These are phyloP conservation scores for Chrysanthemum seticuspe DNA, from an alignment of 129 eudicot genomes.

Conservation along the genomic window DNA sequence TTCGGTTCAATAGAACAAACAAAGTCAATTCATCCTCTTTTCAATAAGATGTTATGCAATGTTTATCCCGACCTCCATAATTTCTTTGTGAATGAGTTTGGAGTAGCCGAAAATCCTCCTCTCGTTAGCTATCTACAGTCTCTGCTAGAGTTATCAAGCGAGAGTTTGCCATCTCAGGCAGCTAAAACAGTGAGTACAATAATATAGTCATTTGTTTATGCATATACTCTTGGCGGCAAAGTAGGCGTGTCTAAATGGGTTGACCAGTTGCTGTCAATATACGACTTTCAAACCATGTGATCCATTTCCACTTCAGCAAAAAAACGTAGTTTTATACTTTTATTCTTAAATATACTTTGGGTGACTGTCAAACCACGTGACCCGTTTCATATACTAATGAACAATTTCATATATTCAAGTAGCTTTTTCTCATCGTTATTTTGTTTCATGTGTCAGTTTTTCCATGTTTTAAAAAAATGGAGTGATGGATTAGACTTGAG, in stretches of 20 bases:
- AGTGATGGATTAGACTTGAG: slow-evolving; percentile 55
- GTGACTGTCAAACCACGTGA: too few species aligned
- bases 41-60: slow-evolving; percentile 41
- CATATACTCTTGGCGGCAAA: too few species aligned
- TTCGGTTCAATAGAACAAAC: slow-evolving; percentile 44
- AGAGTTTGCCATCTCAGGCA: slow-evolving; percentile 44
- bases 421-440: background rate
- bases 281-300: too few species aligned
- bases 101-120: slow-evolving; percentile 62
- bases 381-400: too few species aligned
- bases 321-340: too few species aligned
- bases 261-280: too few species aligned
- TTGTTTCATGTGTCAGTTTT: slow-evolving; percentile 46
- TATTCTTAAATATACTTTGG: too few species aligned
- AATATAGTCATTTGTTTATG: background rate
- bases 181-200: slow-evolving; percentile 49
- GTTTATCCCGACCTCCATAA: slow-evolving; percentile 58
- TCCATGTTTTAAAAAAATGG: slow-evolving; percentile 61
- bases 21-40: slow-evolving; percentile 23
- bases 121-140: slow-evolving; percentile 51
- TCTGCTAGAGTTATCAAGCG: slow-evolving; percentile 56
- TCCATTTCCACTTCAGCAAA: too few species aligned
- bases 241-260: too few species aligned
- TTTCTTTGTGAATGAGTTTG: slow-evolving; percentile 70
- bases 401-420: background rate